Evolutionary conservation across 371 early-diverging fungal genomes (phyloP).

Genomic region (Lichtheimia ramosa): DNA sequence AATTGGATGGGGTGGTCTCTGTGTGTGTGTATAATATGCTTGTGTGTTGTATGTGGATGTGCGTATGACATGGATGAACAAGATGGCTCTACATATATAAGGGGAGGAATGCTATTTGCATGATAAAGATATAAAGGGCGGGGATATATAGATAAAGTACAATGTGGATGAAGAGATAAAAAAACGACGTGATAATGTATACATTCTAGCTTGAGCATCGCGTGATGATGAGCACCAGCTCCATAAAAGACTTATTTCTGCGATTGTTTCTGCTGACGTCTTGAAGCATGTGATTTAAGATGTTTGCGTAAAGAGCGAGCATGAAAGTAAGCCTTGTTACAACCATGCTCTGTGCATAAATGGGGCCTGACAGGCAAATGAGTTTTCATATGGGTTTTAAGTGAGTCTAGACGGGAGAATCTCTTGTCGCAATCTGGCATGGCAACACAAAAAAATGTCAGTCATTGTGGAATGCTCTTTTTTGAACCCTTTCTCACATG

Average conservation of each 20-base stretch:
- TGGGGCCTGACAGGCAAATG: constrained; percentile 77
- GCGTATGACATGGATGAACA: too few relatives aligned
- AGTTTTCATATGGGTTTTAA: constrained; percentile 78
- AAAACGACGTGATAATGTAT: background rate
- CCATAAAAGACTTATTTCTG: background rate
- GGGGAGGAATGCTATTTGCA: too few relatives aligned
- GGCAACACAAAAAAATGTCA: constrained; percentile 8
- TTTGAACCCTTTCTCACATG: too few relatives aligned
- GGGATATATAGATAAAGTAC: background rate
- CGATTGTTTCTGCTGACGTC: too few relatives aligned
- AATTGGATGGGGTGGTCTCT: too few relatives aligned
- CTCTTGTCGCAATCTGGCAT: constrained; percentile 68
- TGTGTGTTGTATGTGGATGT: too few relatives aligned
- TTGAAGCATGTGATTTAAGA: constrained; percentile 44
- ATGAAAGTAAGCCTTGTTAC: constrained; percentile 80
- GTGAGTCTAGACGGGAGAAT: constrained; percentile 82
- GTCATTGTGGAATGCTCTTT: background rate
- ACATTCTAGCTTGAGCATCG: background rate
- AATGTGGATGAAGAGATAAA: background rate
- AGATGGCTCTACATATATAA: too few relatives aligned
- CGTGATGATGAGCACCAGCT: background rate
- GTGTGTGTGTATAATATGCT: too few relatives aligned
- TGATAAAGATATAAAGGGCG: background rate
- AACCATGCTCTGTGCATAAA: constrained; percentile 59
- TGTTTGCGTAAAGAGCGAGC: constrained; percentile 80